Percentiles rank a stretch among this genome's conserved stretches.
Evolutionary conservation across 441 rosid species (phyloP).

Genomic region (Erodium moschatum): DNA sequence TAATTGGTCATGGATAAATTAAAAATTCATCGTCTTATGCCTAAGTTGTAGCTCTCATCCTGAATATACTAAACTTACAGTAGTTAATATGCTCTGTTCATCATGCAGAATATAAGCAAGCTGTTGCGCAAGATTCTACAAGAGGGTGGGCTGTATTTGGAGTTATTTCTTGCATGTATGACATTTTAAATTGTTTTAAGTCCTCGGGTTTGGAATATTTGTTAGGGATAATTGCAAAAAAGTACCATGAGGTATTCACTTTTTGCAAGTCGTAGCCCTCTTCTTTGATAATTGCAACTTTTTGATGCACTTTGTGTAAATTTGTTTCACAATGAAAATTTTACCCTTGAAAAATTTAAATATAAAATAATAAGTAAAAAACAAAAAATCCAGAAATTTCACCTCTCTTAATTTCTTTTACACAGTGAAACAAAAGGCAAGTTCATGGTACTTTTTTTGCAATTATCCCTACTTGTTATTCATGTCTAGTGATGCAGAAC

Average conservation of each 20-base stretch:
- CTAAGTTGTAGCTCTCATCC: slow-evolving; percentile 8
- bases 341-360: no score
- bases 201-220: neutral
- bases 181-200: slow-evolving; percentile 5
- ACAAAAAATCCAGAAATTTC: no score
- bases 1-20: neutral
- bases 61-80: slow-evolving; percentile 10
- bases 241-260: no score
- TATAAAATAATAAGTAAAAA: no score
- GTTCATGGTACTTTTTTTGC: no score
- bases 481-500: neutral
- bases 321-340: no score
- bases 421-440: no score
- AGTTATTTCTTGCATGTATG: slow-evolving; percentile 78
- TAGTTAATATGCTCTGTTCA: slow-evolving; percentile 12
- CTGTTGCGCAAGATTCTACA: slow-evolving; percentile 40
- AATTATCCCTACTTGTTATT: neutral
- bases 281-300: no score
- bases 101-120: slow-evolving; percentile 55
- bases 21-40: slow-evolving; percentile 8
- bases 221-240: neutral
- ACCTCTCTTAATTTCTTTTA: no score
- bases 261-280: no score
- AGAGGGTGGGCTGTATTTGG: slow-evolving; percentile 91
- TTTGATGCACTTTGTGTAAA: no score